Conservation (phyloP, 2,329 filamentous ascomycete species). For the Annulohypoxylon truncatum region DNA sequence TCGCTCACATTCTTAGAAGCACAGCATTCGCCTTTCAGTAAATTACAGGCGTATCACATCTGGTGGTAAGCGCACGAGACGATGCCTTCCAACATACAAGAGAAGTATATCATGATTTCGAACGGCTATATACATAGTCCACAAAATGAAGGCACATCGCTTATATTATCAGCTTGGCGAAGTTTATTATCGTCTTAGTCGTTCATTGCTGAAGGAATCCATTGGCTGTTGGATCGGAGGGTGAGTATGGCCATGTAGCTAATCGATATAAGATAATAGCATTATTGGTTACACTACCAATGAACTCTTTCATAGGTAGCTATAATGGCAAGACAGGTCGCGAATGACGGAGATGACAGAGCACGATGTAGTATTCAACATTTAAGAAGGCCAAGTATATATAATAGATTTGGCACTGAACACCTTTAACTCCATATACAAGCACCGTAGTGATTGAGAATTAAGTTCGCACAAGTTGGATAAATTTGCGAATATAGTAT, state of each 20-base stretch:
- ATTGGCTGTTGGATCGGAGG: neutral
- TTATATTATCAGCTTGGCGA: neutral
- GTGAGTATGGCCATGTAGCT: neutral
- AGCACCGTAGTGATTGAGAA: neutral
- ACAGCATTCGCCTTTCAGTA: slow-evolving; percentile 9
- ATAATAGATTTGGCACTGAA: neutral
- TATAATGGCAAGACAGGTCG: neutral
- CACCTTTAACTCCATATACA: neutral
- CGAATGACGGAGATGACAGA: too few relatives aligned
- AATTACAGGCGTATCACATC: slow-evolving; percentile 2
- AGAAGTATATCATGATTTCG: neutral
- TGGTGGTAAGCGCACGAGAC: neutral
- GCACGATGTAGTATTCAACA: too few relatives aligned
- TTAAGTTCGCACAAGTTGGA: neutral
- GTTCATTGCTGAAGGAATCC: neutral
- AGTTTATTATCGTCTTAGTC: neutral
- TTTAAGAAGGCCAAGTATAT: too few relatives aligned
- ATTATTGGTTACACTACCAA: neutral
- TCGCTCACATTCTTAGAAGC: slow-evolving; percentile 1
- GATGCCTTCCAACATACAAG: neutral
- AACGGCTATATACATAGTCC: slow-evolving; percentile 23
- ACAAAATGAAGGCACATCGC: slow-evolving; percentile 1
- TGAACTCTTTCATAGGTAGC: neutral
- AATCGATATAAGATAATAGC: neutral
- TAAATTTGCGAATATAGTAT: neutral